phyloP scores from a whole-genome alignment of 495 filamentous ascomycete species.

The Articulospora tetracladia region DNA sequence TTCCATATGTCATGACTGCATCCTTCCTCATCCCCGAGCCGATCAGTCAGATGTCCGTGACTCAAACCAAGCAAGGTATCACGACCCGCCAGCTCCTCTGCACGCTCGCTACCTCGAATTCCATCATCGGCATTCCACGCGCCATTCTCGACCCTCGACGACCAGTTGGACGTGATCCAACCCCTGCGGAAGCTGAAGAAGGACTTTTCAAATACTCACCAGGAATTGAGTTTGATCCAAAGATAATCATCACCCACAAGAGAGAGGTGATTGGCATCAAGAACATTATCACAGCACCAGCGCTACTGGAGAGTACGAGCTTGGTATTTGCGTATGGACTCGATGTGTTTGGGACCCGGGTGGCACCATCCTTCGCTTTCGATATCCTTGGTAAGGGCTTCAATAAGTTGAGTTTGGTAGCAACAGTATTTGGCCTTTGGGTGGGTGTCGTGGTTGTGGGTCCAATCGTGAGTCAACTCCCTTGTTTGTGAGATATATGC shows the following conservation, averaged over 20 bases:
- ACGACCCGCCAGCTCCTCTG: slow-evolving; percentile 79
- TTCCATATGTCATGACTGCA: slow-evolving; percentile 73
- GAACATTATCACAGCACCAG: slow-evolving; percentile 66
- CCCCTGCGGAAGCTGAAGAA: slow-evolving; percentile 72
- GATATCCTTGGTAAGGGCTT: slow-evolving; percentile 93
- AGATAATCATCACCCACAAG: slow-evolving; percentile 75
- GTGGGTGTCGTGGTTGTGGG: slow-evolving; percentile 71
- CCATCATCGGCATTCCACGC: slow-evolving; percentile 77
- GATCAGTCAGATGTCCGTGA: slow-evolving; percentile 75
- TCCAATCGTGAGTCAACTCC: slow-evolving; percentile 68
- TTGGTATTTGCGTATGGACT: slow-evolving; percentile 85
- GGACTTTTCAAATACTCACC: slow-evolving; percentile 75
- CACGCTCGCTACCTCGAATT: slow-evolving; percentile 62
- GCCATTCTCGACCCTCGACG: slow-evolving; percentile 80
- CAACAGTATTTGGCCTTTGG: slow-evolving; percentile 74
- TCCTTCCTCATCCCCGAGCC: slow-evolving; percentile 72
- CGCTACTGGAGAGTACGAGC: slow-evolving; percentile 88
- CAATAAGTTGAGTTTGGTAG: slow-evolving; percentile 77
- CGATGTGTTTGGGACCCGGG: slow-evolving; percentile 83
- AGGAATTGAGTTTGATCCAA: slow-evolving; percentile 78
- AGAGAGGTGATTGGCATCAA: slow-evolving; percentile 75
- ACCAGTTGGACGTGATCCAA: slow-evolving; percentile 81
- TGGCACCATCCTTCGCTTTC: slow-evolving; percentile 81
- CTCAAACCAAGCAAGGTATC: slow-evolving; percentile 90
- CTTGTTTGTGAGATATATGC: neutral